These are phyloP conservation scores for Magnaporthiopsis incrustans DNA, from an alignment of 2,329 filamentous ascomycete species.

Conservation along the genomic window DNA sequence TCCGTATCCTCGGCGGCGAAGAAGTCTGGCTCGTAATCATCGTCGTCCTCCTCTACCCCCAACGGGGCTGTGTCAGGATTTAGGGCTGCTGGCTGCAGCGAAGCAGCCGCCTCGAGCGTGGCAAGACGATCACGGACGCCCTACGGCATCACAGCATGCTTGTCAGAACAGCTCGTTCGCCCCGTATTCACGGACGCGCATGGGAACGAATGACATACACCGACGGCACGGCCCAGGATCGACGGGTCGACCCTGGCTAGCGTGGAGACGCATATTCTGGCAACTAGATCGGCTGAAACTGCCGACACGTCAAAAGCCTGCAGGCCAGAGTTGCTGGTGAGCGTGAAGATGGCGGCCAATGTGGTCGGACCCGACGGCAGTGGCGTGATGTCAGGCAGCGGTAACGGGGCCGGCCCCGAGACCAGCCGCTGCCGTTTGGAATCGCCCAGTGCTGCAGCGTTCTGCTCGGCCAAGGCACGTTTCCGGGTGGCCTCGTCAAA, in stretches of 20 bases:
- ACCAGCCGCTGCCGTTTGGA: slow-evolving; percentile 75
- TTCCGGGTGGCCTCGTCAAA: slow-evolving; percentile 76
- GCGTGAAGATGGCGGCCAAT: slow-evolving; percentile 76
- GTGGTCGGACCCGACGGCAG: slow-evolving; percentile 69
- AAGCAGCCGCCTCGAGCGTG: slow-evolving; percentile 32
- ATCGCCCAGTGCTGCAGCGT: slow-evolving; percentile 63
- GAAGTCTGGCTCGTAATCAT: slow-evolving; percentile 89
- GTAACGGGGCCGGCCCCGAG: slow-evolving; percentile 31
- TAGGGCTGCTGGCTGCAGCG: slow-evolving; percentile 31
- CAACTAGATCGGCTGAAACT: slow-evolving; percentile 66
- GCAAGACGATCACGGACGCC: slow-evolving; percentile 45
- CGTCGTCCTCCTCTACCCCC: slow-evolving; percentile 70
- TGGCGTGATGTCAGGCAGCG: slow-evolving; percentile 53
- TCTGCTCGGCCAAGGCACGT: slow-evolving; percentile 61
- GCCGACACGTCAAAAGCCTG: slow-evolving; percentile 76
- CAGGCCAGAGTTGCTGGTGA: slow-evolving; percentile 67
- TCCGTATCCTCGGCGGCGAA: slow-evolving; percentile 68
- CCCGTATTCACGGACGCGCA: background rate
- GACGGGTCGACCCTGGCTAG: slow-evolving; percentile 63
- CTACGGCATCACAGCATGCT: slow-evolving; percentile 17
- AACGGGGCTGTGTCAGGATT: slow-evolving; percentile 53
- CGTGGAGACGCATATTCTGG: slow-evolving; percentile 74
- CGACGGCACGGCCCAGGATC: slow-evolving; percentile 64
- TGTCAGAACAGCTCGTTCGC: background rate
- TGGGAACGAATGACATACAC: slow-evolving; percentile 39